These are phyloP conservation scores for Aristolochia contorta DNA, from an alignment of 164 flowering plant genomes.

Conservation along the genomic window DNA sequence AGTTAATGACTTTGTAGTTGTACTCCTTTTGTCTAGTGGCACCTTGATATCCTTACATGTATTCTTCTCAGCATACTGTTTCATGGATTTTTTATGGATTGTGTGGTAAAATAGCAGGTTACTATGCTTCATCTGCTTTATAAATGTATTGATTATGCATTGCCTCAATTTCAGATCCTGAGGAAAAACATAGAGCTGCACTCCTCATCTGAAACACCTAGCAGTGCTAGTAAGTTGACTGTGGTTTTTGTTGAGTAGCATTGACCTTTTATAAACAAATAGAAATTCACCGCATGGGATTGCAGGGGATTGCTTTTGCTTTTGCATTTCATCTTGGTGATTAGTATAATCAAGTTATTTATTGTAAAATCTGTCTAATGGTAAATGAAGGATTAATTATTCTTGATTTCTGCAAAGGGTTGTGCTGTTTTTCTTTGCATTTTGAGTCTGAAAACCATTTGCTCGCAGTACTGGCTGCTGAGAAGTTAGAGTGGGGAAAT, in stretches of 20 bases:
- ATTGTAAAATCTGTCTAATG: too few relatives aligned
- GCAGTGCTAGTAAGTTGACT: slow-evolving; percentile 40
- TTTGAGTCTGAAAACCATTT: neutral
- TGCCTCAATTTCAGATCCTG: slow-evolving; percentile 48
- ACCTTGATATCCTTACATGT: neutral
- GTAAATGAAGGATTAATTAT: too few relatives aligned
- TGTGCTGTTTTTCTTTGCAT: too few relatives aligned
- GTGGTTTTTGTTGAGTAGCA: slow-evolving; percentile 21
- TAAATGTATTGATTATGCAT: neutral
- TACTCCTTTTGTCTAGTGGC: neutral
- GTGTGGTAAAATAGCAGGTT: neutral
- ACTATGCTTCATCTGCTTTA: neutral
- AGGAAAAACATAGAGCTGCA: slow-evolving; percentile 75
- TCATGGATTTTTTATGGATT: neutral
- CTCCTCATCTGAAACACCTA: slow-evolving; percentile 25
- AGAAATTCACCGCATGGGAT: too few relatives aligned
- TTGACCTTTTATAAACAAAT: slow-evolving; percentile 8
- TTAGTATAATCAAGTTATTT: too few relatives aligned
- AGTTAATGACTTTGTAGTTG: neutral
- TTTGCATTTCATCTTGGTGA: slow-evolving; percentile 18
- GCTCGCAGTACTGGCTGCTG: slow-evolving; percentile 44
- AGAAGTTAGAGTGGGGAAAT: slow-evolving; percentile 90
- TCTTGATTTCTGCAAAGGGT: too few relatives aligned
- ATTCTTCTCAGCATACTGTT: neutral
- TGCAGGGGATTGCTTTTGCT: slow-evolving; percentile 31